phyloP scores from a whole-genome alignment of 768 basidiomycete genomes.

The Russula earlei region DNA sequence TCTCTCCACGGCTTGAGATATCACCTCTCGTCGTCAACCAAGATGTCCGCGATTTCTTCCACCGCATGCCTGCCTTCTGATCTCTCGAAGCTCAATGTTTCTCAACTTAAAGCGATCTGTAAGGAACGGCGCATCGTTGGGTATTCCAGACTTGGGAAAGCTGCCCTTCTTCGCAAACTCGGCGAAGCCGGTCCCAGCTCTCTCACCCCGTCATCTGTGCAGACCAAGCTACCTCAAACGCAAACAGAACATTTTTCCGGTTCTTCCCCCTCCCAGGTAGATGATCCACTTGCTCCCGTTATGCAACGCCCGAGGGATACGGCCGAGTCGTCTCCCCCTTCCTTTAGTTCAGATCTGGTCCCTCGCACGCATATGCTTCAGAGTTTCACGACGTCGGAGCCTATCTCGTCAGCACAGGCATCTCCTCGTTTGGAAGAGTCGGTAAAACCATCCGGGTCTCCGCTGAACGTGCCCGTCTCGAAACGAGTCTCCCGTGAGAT shows the following conservation, averaged over 20 bases:
- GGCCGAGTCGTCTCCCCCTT: neutral
- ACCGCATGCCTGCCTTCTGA: neutral
- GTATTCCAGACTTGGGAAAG: slow-evolving; percentile 60
- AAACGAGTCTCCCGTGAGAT: neutral
- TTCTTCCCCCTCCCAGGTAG: neutral
- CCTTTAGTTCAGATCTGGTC: neutral
- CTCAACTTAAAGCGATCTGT: slow-evolving; percentile 58
- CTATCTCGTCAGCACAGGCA: neutral
- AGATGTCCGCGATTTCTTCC: neutral
- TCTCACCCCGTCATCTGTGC: neutral
- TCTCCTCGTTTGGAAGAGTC: neutral
- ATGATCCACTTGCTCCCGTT: neutral
- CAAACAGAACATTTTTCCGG: neutral
- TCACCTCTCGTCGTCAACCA: neutral
- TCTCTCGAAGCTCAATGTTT: slow-evolving; percentile 40
- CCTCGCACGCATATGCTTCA: slow-evolving; percentile 3
- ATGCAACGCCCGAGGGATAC: neutral
- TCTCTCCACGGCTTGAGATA: too few relatives aligned
- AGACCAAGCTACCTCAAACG: neutral
- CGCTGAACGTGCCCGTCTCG: neutral
- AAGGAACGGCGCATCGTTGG: slow-evolving; percentile 52
- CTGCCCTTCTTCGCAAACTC: slow-evolving; percentile 44
- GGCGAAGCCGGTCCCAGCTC: slow-evolving; percentile 4
- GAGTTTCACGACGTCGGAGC: neutral
- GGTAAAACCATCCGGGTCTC: neutral